phyloP scores from a whole-genome alignment of 1,284 basidiomycete genomes.

The Tremellales sp. region DNA sequence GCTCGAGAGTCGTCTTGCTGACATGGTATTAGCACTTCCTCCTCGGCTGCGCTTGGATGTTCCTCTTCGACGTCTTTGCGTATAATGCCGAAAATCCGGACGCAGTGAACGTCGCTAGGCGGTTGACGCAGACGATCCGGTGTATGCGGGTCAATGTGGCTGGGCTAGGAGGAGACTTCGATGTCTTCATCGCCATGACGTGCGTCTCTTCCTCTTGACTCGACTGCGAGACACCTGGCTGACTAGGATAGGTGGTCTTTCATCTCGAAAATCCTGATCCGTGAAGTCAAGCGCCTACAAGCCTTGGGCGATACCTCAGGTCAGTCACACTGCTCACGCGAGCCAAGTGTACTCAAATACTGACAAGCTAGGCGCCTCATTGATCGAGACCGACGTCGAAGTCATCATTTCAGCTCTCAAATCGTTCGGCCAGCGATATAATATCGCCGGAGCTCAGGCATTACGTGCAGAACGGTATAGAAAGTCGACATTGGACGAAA shows the following conservation, averaged over 20 bases:
- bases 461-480: constrained; percentile 22
- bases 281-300: constrained; percentile 36
- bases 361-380: constrained; percentile 11
- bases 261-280: constrained; percentile 34
- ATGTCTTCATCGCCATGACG: constrained; percentile 39
- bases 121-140: constrained; percentile 21
- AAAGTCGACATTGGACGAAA: constrained; percentile 17
- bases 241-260: constrained; percentile 35
- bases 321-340: too few species aligned
- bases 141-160: constrained; percentile 7
- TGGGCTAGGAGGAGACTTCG: constrained; percentile 19
- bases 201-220: too few species aligned
- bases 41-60: constrained; percentile 43
- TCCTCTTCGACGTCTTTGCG: constrained; percentile 35
- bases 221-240: too few species aligned
- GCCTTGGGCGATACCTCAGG: constrained; percentile 16
- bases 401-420: constrained; percentile 24
- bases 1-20: too few species aligned
- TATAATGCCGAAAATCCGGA: constrained; percentile 29
- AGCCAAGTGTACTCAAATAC: neutral
- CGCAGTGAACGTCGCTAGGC: constrained; percentile 30
- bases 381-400: constrained; percentile 31
- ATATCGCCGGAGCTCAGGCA: constrained; percentile 26
- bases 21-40: constrained; percentile 31
- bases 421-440: constrained; percentile 23